Percentiles rank a stretch among this genome's conserved stretches.
phyloP scores from a whole-genome alignment of 768 basidiomycete genomes.

The Suillus clintonianus region DNA sequence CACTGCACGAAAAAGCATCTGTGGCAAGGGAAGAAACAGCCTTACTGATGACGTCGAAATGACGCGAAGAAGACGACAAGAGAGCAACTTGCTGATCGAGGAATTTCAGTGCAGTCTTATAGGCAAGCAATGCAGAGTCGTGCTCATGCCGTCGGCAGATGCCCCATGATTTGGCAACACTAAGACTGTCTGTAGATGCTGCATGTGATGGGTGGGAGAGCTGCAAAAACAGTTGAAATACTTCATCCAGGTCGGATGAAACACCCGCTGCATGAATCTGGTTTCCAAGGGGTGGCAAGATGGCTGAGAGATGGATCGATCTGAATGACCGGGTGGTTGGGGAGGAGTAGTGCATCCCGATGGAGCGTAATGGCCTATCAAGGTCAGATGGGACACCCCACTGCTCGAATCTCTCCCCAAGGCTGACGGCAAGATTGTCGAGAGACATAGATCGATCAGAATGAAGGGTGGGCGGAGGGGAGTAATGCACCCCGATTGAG shows the following conservation, averaged over 20 bases:
- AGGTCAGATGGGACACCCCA: too few species aligned
- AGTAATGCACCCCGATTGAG: too few species aligned
- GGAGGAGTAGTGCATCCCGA: too few species aligned
- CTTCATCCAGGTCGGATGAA: too few species aligned
- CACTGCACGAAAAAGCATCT: slow-evolving; percentile 27
- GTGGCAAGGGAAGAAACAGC: slow-evolving; percentile 12
- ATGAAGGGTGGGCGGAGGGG: too few species aligned
- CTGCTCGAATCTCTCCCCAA: too few species aligned
- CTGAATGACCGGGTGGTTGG: too few species aligned
- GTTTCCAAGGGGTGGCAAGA: not conserved
- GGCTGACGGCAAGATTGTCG: too few species aligned
- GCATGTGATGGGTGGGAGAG: not conserved
- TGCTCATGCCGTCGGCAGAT: not conserved
- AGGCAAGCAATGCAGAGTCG: not conserved
- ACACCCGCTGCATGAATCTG: too few species aligned
- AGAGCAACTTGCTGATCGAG: not conserved
- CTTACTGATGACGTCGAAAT: not conserved
- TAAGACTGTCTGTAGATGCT: not conserved
- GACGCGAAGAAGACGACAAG: not conserved
- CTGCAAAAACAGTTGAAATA: not conserved
- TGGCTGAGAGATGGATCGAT: too few species aligned
- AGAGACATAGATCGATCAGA: too few species aligned
- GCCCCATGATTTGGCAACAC: not conserved
- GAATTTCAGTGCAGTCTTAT: slow-evolving; percentile 3
- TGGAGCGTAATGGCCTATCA: too few species aligned